Evolutionary conservation across 139 green algal genomes (phyloP), one percentile per base, ranked within the genome.

Genomic region (Volvox africanus): DNA sequence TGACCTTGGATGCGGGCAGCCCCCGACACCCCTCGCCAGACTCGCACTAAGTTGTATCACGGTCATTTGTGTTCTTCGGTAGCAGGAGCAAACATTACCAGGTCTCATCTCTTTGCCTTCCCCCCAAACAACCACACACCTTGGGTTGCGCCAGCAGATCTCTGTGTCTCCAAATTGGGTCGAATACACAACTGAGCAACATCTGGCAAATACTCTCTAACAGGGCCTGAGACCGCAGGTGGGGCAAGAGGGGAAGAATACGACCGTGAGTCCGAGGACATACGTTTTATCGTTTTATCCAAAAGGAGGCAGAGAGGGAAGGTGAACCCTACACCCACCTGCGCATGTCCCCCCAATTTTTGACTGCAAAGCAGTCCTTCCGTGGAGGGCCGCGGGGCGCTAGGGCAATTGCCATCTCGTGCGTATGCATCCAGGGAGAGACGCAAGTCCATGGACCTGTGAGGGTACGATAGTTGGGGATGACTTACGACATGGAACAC

Each of bases 151-250:
- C 86, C 73, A 90, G 71, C n/a, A 90, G 86, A 75, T 90, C 86
- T 16, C 86, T 18, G 50, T 90, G 86, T 0, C 71, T 28, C 86
- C 86, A 90, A 32, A 90, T 83, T 50, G 86, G 86, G 86, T 90
- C 86, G 73, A 90, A 90, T 75, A 90, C 73, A 71, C 86, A 83
- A 44, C 86, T 69, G n/a, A 90, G 73, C 71, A 90, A 69, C 73
- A 90, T 50, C 50, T 75, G 30, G 73, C 86, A 62, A 44, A 90
- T 83, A 71, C 37, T 61, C 86, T 90, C 86, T 32, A 90, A 55
- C 30, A 90, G 86, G 1, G 86, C 44, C 86, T 90, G 86, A 5
- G 30, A 13, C n/a, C n/a, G 71, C 22, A 69, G 35, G 1, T 2
- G 50, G 61, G 82, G 32, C 65, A 2, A 28, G 6, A 12, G 24